Percentiles rank a stretch among this genome's conserved stretches.
phyloP scores from a whole-genome alignment of 257 asterid genomes.

The Perilla frutescens region DNA sequence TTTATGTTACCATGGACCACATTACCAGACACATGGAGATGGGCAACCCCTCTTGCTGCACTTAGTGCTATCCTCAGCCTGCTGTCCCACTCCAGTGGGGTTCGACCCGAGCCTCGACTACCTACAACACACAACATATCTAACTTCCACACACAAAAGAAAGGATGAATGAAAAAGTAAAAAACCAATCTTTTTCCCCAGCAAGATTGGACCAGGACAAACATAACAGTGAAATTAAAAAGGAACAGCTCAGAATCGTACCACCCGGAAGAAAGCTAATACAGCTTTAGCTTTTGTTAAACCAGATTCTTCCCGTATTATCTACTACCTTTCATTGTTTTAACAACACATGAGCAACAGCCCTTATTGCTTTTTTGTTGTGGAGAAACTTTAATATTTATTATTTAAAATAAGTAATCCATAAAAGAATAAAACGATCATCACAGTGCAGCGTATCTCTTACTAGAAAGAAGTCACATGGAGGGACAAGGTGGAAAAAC shows the following conservation, averaged over 20 bases:
- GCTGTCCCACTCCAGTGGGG: constrained; percentile 95
- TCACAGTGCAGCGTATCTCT: background rate
- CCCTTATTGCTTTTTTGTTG: background rate
- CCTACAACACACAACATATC: constrained; percentile 49
- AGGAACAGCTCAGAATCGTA: too few species aligned
- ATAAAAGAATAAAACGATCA: background rate
- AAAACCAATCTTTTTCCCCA: background rate
- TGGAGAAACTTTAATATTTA: background rate
- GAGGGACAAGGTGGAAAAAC: constrained; percentile 14
- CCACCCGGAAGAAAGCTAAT: too few species aligned
- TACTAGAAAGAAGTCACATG: constrained; percentile 21
- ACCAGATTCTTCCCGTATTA: too few species aligned
- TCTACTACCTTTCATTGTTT: background rate
- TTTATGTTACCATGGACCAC: constrained; percentile 93
- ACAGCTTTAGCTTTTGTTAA: too few species aligned
- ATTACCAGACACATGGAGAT: constrained; percentile 71
- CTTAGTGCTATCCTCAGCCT: constrained; percentile 72
- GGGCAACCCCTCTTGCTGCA: constrained; percentile 87
- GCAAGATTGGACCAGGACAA: constrained; percentile 6
- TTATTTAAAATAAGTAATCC: background rate
- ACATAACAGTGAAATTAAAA: background rate
- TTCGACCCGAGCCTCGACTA: constrained; percentile 96
- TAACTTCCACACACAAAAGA: background rate
- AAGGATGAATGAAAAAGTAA: background rate
- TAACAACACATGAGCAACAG: background rate